Percentiles rank a stretch among this genome's conserved stretches.
These are phyloP conservation scores for Isoetes engelmannii DNA, from an alignment of 83 land plant species.

Conservation along the genomic window DNA sequence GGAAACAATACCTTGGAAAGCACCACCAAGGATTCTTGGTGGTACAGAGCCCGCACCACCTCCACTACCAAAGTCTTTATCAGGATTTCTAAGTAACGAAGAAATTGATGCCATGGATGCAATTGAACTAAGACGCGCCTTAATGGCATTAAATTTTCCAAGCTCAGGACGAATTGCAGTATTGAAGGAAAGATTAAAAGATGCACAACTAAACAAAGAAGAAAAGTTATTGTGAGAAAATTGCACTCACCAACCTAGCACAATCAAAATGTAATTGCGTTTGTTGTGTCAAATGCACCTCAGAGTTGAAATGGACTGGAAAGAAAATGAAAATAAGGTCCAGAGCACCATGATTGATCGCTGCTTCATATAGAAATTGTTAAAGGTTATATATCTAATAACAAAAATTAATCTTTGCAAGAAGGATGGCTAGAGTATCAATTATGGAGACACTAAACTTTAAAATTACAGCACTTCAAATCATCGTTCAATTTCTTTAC, in stretches of 20 bases:
- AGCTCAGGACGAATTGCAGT: conserved; percentile 40
- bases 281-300: not conserved
- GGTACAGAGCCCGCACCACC: conserved; percentile 53
- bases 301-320: not conserved
- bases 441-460: too few relatives aligned
- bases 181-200: conserved; percentile 37
- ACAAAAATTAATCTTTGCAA: too few relatives aligned
- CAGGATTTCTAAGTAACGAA: conserved; percentile 28
- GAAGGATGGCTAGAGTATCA: too few relatives aligned
- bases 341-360: too few relatives aligned
- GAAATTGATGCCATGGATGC: conserved; percentile 46
- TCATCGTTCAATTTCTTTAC: too few relatives aligned
- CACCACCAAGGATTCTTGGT: conserved; percentile 43
- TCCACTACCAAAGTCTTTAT: conserved; percentile 43
- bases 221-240: not conserved
- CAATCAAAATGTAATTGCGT: not conserved
- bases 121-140: conserved; percentile 36
- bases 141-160: conserved; percentile 42
- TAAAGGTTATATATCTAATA: too few relatives aligned
- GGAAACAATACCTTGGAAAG: conserved; percentile 45
- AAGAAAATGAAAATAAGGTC: too few relatives aligned
- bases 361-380: too few relatives aligned
- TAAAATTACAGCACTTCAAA: too few relatives aligned
- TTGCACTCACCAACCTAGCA: not conserved
- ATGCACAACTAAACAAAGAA: conserved; percentile 24